Conservation (phyloP, 2,329 filamentous ascomycete species). For the Fusarium irregulare region DNA sequence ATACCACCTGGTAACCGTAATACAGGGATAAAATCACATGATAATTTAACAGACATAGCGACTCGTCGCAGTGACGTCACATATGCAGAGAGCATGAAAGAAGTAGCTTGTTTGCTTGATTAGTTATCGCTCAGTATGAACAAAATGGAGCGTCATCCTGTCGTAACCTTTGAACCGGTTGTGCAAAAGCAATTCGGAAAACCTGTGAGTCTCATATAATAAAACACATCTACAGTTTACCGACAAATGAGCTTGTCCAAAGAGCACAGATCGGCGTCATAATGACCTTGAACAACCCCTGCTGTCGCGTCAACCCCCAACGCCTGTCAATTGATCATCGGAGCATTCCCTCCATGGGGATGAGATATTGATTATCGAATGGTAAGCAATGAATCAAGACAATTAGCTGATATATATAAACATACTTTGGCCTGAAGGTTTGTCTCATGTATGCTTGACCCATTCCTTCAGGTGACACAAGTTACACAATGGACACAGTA, state of each 20-base stretch:
- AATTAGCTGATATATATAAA: not conserved
- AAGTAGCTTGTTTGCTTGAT: not conserved
- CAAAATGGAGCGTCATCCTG: not conserved
- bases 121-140: not conserved
- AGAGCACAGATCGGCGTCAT: not conserved
- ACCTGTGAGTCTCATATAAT: not conserved
- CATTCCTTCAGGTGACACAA: not conserved
- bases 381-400: not conserved
- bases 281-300: not conserved
- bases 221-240: not conserved
- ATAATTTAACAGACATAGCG: rapidly evolving
- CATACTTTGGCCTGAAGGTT: not conserved
- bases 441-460: not conserved
- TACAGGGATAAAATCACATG: not conserved
- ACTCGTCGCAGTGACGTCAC: not conserved
- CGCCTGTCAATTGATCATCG: not conserved
- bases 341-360: not conserved
- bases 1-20: too few species aligned
- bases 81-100: not conserved
- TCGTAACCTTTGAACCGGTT: not conserved
- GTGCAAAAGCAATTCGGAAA: not conserved
- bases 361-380: not conserved
- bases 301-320: not conserved
- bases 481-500: not conserved
- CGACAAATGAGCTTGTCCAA: not conserved